Percentiles rank a stretch among this genome's conserved stretches.
Evolutionary conservation across 257 asterid species (phyloP).

Genomic region (Solanum ahanhuiri): DNA sequence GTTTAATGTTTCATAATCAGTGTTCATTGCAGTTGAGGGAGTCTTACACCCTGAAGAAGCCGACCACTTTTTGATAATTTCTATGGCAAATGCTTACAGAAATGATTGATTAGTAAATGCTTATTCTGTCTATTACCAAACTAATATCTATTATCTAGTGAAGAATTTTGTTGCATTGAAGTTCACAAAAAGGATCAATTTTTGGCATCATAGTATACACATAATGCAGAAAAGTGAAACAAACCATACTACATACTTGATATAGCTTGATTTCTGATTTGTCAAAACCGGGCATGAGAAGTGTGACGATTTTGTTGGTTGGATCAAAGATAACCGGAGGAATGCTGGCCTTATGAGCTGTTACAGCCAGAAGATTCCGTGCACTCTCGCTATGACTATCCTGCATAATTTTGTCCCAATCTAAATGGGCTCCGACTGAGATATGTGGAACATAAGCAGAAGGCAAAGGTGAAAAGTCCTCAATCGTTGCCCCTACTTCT

Average conservation of each 20-base stretch:
- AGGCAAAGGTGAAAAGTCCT: constrained; percentile 54
- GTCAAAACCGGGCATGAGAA: constrained; percentile 96
- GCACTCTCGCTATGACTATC: constrained; percentile 38
- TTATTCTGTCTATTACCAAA: background rate
- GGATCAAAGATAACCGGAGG: constrained; percentile 52
- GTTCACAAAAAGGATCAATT: background rate
- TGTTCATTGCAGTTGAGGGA: background rate
- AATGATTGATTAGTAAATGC: background rate
- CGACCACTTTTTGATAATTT: background rate
- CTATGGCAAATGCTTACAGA: background rate
- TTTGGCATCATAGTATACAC: background rate
- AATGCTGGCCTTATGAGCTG: constrained; percentile 10
- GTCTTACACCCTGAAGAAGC: background rate
- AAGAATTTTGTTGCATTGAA: background rate
- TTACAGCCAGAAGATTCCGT: constrained; percentile 34
- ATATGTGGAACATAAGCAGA: constrained; percentile 50
- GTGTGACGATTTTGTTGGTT: constrained; percentile 52
- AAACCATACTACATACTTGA: constrained; percentile 41
- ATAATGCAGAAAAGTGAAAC: background rate
- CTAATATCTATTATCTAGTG: background rate
- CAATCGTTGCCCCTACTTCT: constrained; percentile 14
- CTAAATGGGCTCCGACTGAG: constrained; percentile 14
- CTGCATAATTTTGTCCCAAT: constrained; percentile 52
- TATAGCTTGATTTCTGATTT: constrained; percentile 95
- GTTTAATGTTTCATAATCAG: background rate